Conservation (phyloP, 2,329 filamentous ascomycete genomes). For the Spiromastix sp. region DNA sequence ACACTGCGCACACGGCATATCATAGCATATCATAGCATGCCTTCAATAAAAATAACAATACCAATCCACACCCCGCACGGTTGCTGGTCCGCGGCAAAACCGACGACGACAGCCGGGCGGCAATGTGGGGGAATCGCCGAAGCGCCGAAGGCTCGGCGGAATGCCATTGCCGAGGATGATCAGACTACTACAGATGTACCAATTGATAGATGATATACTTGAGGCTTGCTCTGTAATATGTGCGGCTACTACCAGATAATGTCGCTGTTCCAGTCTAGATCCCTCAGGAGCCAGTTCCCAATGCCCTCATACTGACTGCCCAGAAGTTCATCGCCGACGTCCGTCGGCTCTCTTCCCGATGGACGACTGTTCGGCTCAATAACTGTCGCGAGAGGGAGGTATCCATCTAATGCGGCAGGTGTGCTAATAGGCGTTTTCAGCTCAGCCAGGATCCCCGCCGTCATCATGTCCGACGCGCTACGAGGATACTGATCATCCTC, state of each 20-base stretch:
- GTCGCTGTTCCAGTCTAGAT: slow-evolving; percentile 18
- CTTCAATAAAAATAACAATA: too few relatives aligned
- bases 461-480: slow-evolving; percentile 15
- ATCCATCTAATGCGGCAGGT: slow-evolving; percentile 12
- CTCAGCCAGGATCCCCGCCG: slow-evolving; percentile 14
- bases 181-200: too few relatives aligned
- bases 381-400: slow-evolving; percentile 16
- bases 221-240: too few relatives aligned
- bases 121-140: not conserved
- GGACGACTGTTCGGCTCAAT: slow-evolving; percentile 14
- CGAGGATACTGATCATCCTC: slow-evolving; percentile 13
- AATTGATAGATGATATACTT: too few relatives aligned
- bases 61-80: too few relatives aligned
- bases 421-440: slow-evolving; percentile 12
- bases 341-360: slow-evolving; percentile 5
- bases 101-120: not conserved
- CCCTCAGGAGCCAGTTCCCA: slow-evolving; percentile 20
- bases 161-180: too few relatives aligned
- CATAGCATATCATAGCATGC: too few relatives aligned
- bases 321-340: slow-evolving; percentile 13
- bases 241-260: slow-evolving; percentile 6
- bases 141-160: too few relatives aligned
- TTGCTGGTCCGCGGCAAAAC: not conserved
- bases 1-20: too few relatives aligned
- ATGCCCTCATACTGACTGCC: slow-evolving; percentile 20